These are phyloP conservation scores for Suillus luteus DNA, from an alignment of 768 basidiomycete genomes.

Conservation along the genomic window DNA sequence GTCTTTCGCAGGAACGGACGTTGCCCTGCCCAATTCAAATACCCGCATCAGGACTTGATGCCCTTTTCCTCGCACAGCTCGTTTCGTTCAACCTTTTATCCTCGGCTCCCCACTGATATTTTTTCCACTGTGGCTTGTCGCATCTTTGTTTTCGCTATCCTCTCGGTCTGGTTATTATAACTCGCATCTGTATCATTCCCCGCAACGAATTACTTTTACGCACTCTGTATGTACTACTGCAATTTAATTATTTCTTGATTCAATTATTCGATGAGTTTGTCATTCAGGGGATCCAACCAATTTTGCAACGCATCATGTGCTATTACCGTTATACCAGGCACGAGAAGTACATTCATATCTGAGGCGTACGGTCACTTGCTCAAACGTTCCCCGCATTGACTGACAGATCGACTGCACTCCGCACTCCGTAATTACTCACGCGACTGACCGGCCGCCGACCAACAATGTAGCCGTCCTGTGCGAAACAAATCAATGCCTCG, in stretches of 20 bases:
- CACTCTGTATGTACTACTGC: constrained; percentile 22
- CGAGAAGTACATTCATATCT: neutral
- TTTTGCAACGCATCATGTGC: neutral
- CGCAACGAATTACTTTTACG: constrained; percentile 16
- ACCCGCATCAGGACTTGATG: constrained; percentile 30
- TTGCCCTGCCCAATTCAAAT: constrained; percentile 13
- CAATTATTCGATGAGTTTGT: neutral
- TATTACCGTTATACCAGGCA: neutral
- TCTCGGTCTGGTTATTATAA: constrained; percentile 8
- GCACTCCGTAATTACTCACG: neutral
- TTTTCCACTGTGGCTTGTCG: constrained; percentile 12
- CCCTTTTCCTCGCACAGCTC: neutral
- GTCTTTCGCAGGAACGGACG: constrained; percentile 19
- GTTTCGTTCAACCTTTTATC: neutral
- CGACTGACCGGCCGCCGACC: neutral
- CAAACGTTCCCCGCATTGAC: neutral
- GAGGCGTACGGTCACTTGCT: neutral
- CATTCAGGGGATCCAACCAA: neutral
- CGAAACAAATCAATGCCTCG: neutral
- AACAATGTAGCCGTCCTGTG: neutral
- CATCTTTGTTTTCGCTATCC: neutral
- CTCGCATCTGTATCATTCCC: constrained; percentile 31
- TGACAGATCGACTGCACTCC: neutral
- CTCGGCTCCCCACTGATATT: constrained; percentile 13
- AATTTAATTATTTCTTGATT: neutral